These are phyloP conservation scores for Gastrolobium bilobum DNA, from an alignment of 306 rosid genomes.

Conservation along the genomic window DNA sequence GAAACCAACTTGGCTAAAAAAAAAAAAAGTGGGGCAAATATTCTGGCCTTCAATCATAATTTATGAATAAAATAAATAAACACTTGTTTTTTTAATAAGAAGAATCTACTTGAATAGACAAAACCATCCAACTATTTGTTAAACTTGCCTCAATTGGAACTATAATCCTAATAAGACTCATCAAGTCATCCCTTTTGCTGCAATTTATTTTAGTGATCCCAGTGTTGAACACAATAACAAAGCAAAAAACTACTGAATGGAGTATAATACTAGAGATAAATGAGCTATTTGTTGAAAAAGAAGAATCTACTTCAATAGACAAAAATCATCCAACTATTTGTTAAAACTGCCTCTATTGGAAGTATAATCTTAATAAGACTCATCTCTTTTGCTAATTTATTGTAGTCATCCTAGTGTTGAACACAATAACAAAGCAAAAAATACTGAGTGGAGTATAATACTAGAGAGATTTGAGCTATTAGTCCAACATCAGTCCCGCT, in stretches of 20 bases:
- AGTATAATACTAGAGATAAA: conserved; percentile 5
- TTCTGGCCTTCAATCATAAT: not conserved
- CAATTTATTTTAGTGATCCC: conserved; percentile 4
- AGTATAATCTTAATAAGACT: not conserved
- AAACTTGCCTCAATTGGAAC: conserved; percentile 1
- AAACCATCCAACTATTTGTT: conserved; percentile 24
- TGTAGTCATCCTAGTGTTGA: not conserved
- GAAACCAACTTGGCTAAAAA: not conserved
- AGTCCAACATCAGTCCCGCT: conserved; percentile 7
- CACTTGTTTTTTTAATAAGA: not conserved
- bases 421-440: not conserved
- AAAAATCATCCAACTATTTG: conserved; percentile 23
- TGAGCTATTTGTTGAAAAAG: conserved; percentile 19
- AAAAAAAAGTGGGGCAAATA: not conserved
- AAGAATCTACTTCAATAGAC: conserved; percentile 9
- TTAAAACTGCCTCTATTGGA: conserved; percentile 3
- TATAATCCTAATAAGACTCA: not conserved
- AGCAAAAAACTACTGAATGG: not conserved
- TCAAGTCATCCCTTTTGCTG: not conserved
- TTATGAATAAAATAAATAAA: not conserved
- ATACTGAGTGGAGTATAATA: not conserved
- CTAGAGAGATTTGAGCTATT: not conserved
- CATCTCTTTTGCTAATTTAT: not conserved
- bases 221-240: not conserved
- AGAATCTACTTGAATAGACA: not conserved